Percentiles rank a stretch among this genome's conserved stretches.
Conservation (phyloP, 1,284 basidiomycete species). For the Afroboletus lepidellus region DNA sequence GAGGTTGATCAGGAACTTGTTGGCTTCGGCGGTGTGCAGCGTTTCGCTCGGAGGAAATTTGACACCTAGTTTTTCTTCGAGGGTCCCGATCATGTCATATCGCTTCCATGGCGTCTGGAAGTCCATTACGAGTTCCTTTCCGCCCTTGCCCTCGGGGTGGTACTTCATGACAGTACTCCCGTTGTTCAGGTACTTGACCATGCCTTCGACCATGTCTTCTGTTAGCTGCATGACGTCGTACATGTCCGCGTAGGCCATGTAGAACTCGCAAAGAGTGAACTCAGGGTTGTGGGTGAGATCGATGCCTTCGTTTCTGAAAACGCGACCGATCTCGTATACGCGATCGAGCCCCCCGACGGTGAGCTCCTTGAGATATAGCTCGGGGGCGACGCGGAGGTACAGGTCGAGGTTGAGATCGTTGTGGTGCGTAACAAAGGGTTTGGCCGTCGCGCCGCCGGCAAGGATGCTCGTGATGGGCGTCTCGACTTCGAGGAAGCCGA, state of each 20-base stretch:
- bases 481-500: slow-evolving; percentile 98
- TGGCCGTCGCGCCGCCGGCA: slow-evolving; percentile 96
- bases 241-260: slow-evolving; percentile 99
- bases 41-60: slow-evolving; percentile 94
- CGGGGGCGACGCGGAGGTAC: slow-evolving; percentile 97
- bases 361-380: slow-evolving; percentile 97
- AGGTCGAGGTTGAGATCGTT: slow-evolving; percentile 97
- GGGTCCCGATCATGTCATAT: slow-evolving; percentile 96
- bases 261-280: slow-evolving; percentile 99
- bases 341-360: slow-evolving; percentile 96
- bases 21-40: slow-evolving; percentile 86
- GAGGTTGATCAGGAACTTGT: slow-evolving; percentile 85
- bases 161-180: slow-evolving; percentile 83
- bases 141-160: slow-evolving; percentile 93
- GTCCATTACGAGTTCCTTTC: slow-evolving; percentile 78
- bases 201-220: slow-evolving; percentile 86
- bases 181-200: slow-evolving; percentile 87
- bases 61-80: slow-evolving; percentile 91
- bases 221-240: slow-evolving; percentile 99
- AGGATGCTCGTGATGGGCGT: slow-evolving; percentile 98
- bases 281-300: slow-evolving; percentile 98
- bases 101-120: slow-evolving; percentile 98
- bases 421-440: slow-evolving; percentile 98
- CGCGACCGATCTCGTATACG: slow-evolving; percentile 97
- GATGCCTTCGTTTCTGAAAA: slow-evolving; percentile 98